phyloP scores from a whole-genome alignment of 2,329 filamentous ascomycete species.

The Tolypocladium capitatum region DNA sequence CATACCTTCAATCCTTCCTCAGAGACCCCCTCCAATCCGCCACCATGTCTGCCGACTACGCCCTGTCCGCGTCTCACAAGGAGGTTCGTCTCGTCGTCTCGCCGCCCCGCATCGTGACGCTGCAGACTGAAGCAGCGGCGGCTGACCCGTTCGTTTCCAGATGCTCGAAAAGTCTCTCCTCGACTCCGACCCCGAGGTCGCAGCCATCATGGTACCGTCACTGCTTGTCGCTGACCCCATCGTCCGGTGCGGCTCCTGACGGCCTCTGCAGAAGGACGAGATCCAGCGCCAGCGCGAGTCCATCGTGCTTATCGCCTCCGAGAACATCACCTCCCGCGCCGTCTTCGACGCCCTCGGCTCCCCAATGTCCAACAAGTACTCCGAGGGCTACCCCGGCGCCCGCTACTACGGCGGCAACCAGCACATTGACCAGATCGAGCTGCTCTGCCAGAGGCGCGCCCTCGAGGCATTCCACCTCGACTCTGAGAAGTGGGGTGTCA shows the following conservation, averaged over 20 bases:
- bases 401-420: constrained; percentile 99
- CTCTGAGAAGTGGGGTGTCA: constrained; percentile 89
- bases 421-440: constrained; percentile 94
- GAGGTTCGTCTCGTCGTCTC: constrained; percentile 29
- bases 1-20: background rate
- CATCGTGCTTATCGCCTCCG: constrained; percentile 95
- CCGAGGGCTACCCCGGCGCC: constrained; percentile 93
- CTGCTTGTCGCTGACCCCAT: background rate
- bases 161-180: constrained; percentile 92
- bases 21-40: constrained; percentile 3
- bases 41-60: constrained; percentile 35
- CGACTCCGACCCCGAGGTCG: constrained; percentile 87
- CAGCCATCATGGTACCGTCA: constrained; percentile 77
- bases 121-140: background rate
- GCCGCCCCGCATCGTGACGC: background rate
- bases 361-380: constrained; percentile 98
- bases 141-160: constrained; percentile 29
- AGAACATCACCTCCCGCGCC: constrained; percentile 97
- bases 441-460: constrained; percentile 86
- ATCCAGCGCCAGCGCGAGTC: constrained; percentile 96
- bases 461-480: constrained; percentile 84
- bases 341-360: constrained; percentile 95
- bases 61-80: constrained; percentile 40
- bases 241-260: constrained; percentile 14
- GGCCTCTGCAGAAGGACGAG: constrained; percentile 58